These are phyloP conservation scores for Lecanosticta acicola DNA, from an alignment of 2,329 filamentous ascomycete genomes.

Conservation along the genomic window DNA sequence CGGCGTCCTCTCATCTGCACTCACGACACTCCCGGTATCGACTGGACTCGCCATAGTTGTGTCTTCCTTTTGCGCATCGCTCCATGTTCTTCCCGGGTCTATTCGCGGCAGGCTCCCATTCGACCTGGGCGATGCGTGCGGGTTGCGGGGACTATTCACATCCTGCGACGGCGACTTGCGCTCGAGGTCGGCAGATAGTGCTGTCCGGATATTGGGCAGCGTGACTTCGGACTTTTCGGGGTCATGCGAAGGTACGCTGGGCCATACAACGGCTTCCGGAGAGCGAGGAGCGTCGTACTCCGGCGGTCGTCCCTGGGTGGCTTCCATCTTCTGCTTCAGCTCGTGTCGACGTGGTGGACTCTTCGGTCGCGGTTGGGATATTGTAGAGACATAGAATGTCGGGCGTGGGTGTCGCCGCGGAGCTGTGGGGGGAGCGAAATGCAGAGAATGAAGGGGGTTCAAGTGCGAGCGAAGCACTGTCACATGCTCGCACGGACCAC, in stretches of 20 bases:
- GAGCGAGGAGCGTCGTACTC: conserved; percentile 35
- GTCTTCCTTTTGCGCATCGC: conserved; percentile 27
- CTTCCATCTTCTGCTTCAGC: conserved; percentile 25
- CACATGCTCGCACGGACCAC: not conserved
- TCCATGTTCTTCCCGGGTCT: conserved; percentile 31
- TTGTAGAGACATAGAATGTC: conserved; percentile 11
- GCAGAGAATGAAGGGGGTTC: not conserved
- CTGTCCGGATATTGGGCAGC: conserved; percentile 42
- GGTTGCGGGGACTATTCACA: conserved; percentile 6
- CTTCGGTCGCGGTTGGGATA: conserved; percentile 12
- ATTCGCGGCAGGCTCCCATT: conserved; percentile 31
- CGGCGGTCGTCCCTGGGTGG: conserved; percentile 35
- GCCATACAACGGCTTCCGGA: conserved; percentile 25
- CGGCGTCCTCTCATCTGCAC: conserved; percentile 35
- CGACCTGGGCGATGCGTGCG: conserved; percentile 22
- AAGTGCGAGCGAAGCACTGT: not conserved
- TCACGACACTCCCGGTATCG: conserved; percentile 41
- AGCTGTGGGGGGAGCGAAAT: not conserved
- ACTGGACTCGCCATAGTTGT: conserved; percentile 40
- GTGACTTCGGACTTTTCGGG: conserved; percentile 30
- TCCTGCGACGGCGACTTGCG: conserved; percentile 26
- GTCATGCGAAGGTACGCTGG: conserved; percentile 12
- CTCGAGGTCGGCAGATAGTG: conserved; percentile 38
- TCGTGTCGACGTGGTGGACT: conserved; percentile 17
- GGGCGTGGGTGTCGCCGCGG: not conserved